These are phyloP conservation scores for Macadamia integrifolia DNA, from an alignment of 164 flowering plant species.

Conservation along the genomic window DNA sequence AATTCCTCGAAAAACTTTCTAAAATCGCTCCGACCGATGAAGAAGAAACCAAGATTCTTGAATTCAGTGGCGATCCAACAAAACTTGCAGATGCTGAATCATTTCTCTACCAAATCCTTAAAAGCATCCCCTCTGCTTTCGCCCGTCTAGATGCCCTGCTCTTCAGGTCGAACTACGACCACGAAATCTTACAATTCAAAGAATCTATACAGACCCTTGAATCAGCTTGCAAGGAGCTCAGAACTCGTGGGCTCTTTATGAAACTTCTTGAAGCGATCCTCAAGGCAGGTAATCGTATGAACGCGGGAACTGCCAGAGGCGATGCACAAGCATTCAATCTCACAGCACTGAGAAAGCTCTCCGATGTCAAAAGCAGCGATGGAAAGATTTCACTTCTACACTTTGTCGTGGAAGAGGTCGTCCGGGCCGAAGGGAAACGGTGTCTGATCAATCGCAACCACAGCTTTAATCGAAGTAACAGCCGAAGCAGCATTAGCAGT, in stretches of 20 bases:
- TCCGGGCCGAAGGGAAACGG: conserved; percentile 63
- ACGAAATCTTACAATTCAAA: conserved; percentile 48
- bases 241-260: conserved; percentile 59
- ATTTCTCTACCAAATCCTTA: conserved; percentile 47
- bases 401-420: conserved; percentile 78
- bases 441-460: conserved; percentile 39
- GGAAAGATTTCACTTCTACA: conserved; percentile 82
- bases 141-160: conserved; percentile 53
- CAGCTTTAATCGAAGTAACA: conserved; percentile 22
- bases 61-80: conserved; percentile 37
- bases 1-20: conserved; percentile 51
- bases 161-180: conserved; percentile 38
- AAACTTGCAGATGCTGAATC: conserved; percentile 66
- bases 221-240: conserved; percentile 60
- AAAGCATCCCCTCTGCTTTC: conserved; percentile 50
- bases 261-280: conserved; percentile 82
- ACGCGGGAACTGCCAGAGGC: conserved; percentile 84
- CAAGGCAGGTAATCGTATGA: conserved; percentile 81
- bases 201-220: conserved; percentile 49
- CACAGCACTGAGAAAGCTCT: conserved; percentile 53
- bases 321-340: conserved; percentile 82
- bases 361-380: conserved; percentile 72
- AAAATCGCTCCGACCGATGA: conserved; percentile 52
- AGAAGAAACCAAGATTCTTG: conserved; percentile 37
- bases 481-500: conserved; percentile 9